Evolutionary conservation across 768 basidiomycete species (phyloP), one percentile per base, ranked within the genome.

Genomic region (Tylopilus felleus): DNA sequence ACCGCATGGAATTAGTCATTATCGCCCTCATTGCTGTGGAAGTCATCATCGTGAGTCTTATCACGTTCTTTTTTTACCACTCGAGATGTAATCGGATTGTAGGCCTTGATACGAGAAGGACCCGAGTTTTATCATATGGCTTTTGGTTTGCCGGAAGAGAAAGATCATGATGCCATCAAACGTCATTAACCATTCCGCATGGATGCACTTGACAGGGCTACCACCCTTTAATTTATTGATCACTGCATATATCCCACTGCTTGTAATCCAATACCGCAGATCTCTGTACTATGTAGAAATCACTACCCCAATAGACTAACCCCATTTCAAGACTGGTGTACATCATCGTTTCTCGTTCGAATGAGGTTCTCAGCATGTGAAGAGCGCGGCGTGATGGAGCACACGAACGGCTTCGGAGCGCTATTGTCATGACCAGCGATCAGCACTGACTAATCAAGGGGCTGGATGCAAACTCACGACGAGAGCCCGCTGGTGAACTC

Each of bases 1-100:
- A 97, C 64, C 84, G 89, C 2, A 94, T 98, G 89, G 96, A 98
- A 72, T 76, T 96, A 5, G 89, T 98, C 57, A 98, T 98, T 67
- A 98, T 98, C 60, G 79, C 83, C 1, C 85, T 98, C 46, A 97
- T 98, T 64, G 91, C 94, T 0, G 92, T 97, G 12, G 93, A 96
- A 70, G 93, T 94, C n/a, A 77, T 93, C 62, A 88, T 97, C 47
- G 93, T 94, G 63, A 66, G 85, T 74, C 31, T 27, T 42, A 8
- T 19, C 17, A 33, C 1, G 5, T 5, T 40, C 22, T 19, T 36
- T 2, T 3, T 45, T 27, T 8, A 16, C 21, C 8, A 17, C 21
- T 33, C 25, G 53, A 43, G 52, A 29, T 45, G n/a, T 54, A 46
- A 43, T 22, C 16, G 29, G 14, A 47, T 49, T 22, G n/a, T 49